Conservation (phyloP, 306 rosid species). For the Inga leiocalycina region DNA sequence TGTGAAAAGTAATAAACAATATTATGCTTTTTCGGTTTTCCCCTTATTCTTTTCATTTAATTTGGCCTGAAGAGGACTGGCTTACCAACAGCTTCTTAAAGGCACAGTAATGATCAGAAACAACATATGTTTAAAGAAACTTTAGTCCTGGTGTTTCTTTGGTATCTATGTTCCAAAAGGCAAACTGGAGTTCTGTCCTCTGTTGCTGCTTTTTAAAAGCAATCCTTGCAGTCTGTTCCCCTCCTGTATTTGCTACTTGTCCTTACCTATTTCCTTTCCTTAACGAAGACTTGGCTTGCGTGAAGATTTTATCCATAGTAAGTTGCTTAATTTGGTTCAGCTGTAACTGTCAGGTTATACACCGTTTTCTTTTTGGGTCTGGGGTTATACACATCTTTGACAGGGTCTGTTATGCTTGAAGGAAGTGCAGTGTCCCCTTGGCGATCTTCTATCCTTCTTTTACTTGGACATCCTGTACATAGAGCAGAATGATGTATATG, state of each 20-base stretch:
- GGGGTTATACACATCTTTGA: not conserved
- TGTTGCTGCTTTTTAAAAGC: not conserved
- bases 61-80: not conserved
- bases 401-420: not conserved
- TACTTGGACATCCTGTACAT: not conserved
- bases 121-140: not conserved
- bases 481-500: not conserved
- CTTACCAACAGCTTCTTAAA: not conserved
- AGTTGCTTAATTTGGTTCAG: not conserved
- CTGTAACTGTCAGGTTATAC: not conserved
- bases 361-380: not conserved
- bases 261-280: not conserved
- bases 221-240: not conserved
- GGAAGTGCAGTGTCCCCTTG: not conserved
- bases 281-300: not conserved
- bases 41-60: not conserved
- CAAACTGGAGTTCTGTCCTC: not conserved
- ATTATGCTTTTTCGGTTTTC: not conserved
- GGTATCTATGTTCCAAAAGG: not conserved
- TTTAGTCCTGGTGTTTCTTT: not conserved
- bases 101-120: not conserved
- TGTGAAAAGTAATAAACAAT: not conserved
- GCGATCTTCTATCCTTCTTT: not conserved
- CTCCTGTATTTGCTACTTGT: not conserved
- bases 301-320: not conserved